Percentiles rank a stretch among this genome's conserved stretches.
Conservation (phyloP, 352 stramenopile species). For the Plasmopara muralis region DNA sequence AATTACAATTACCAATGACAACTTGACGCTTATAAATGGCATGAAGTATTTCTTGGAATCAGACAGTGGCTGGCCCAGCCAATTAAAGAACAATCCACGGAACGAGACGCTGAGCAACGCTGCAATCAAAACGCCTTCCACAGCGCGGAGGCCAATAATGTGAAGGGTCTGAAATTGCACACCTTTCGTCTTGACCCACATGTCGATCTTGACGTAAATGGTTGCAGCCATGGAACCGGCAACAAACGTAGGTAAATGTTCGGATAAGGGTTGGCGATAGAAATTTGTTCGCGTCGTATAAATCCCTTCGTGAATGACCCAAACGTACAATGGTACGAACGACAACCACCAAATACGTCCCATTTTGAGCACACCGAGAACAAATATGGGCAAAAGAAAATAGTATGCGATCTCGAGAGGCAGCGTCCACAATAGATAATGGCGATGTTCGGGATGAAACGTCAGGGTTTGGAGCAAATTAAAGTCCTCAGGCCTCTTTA, state of each 20-base stretch:
- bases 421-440: background rate
- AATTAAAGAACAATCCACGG: background rate
- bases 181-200: background rate
- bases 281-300: background rate
- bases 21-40: conserved; percentile 1
- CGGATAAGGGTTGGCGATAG: background rate
- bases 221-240: background rate
- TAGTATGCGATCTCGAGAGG: background rate
- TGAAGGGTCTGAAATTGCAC: background rate
- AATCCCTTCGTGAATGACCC: background rate
- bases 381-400: background rate
- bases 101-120: background rate
- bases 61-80: background rate
- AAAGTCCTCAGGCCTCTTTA: conserved; percentile 1
- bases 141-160: background rate
- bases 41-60: conserved; percentile 1
- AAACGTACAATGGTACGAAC: background rate
- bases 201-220: background rate
- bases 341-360: background rate
- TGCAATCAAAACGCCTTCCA: background rate
- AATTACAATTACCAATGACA: conserved; percentile 23
- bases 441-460: background rate
- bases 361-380: background rate
- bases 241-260: background rate
- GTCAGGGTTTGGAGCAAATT: background rate